Evolutionary conservation across 768 basidiomycete species (phyloP), one percentile per base, ranked within the genome.

Genomic region (Rhizopogon rudus): DNA sequence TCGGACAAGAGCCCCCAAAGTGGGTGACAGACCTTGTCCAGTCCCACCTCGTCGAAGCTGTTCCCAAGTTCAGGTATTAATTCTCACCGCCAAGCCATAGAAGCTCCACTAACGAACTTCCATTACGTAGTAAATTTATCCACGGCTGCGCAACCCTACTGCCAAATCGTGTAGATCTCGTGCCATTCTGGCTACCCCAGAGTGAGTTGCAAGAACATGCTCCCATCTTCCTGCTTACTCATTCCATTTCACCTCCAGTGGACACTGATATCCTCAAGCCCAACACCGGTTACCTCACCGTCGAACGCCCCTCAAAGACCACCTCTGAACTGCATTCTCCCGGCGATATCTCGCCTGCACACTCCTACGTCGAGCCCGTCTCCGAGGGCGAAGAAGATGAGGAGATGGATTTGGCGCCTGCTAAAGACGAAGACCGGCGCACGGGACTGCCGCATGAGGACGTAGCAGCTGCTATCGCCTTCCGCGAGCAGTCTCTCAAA

Each of bases 171-270:
- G 95, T 98, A 44, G 91, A 98, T 65, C 81, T 99, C 22, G 90
- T 99, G 37, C 97, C 97, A 6, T 99, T 98, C 79, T 99, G 97
- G 97, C 81, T 95, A 6, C 95, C 95, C 5, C 95, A 98, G 68
- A 97, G 90, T 91, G 68, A 40, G 80, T 62, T 5, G 1, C 3
- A 14, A 17, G 45, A 13, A 16, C n/a, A 8, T 8, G 0, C 14
- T 29, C 31, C 16, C 14, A 37, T 6, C 3, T 9, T 39, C 17
- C 51, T 48, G 57, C 37, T 46, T 22, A 56, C 31, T 28, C 39
- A 31, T 16, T 37, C 44, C 25, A 25, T 25, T 25, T 44, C 48
- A 51, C 35, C 13, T 42, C 13, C 55, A 92, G 90, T 98, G 95
- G 95, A 97, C 56, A 88, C 81, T 51, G 92, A 98, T 65, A 98